Percentiles rank a stretch among this genome's conserved stretches.
Conservation (phyloP, 306 rosid species). For the Cucurbita maxima region DNA sequence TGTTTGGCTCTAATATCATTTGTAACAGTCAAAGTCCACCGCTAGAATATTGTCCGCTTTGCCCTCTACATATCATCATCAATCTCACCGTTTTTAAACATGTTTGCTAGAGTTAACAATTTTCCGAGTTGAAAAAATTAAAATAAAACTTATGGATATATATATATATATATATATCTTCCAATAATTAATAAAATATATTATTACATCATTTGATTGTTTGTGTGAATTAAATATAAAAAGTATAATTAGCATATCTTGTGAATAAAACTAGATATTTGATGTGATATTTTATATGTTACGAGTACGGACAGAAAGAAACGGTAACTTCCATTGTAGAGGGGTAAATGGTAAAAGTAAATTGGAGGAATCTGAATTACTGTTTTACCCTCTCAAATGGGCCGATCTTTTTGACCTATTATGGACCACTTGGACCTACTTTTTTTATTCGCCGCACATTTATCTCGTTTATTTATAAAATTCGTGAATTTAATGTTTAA, state of each 20-base stretch:
- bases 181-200: not conserved
- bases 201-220: not conserved
- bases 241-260: not conserved
- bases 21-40: too few species aligned
- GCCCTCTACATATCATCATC: too few species aligned
- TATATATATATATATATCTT: not conserved
- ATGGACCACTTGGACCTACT: conserved; percentile 9
- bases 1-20: too few species aligned
- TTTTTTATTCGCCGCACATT: not conserved
- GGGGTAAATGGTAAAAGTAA: not conserved
- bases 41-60: too few species aligned
- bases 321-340: not conserved
- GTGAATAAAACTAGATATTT: not conserved
- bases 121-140: too few species aligned
- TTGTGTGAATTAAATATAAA: not conserved
- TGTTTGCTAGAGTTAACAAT: too few species aligned
- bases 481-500: not conserved
- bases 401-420: not conserved
- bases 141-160: too few species aligned
- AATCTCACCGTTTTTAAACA: too few species aligned
- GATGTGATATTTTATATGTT: not conserved
- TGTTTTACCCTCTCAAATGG: not conserved
- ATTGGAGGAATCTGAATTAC: not conserved
- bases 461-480: not conserved
- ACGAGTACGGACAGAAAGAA: not conserved